A percentile compares a stretch with the other conserved stretches of the same genome.
Conservation (phyloP, 2,329 filamentous ascomycete species). For the Sporothrix euskadiensis region DNA sequence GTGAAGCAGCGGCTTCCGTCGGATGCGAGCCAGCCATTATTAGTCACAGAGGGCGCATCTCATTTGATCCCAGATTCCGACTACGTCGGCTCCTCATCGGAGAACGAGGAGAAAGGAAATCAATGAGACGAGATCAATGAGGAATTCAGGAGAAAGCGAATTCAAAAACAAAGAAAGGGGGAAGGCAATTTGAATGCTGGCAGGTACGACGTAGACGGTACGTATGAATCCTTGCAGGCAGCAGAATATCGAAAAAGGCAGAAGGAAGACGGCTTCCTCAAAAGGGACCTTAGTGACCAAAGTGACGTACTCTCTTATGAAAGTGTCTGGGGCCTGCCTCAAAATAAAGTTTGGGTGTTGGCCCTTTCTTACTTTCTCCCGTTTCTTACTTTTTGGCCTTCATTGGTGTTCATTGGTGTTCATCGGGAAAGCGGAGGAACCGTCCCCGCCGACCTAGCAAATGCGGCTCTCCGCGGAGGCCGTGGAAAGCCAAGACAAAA, state of each 20-base stretch:
- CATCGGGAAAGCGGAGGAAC: not conserved
- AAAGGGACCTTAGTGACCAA: not conserved
- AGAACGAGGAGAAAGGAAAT: conserved; percentile 1
- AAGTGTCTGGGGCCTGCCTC: not conserved
- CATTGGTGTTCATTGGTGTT: no score
- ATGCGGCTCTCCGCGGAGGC: not conserved
- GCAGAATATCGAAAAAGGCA: not conserved
- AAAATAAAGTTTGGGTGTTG: not conserved
- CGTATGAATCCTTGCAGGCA: not conserved
- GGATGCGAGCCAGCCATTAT: not conserved
- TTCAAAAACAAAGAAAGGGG: not conserved
- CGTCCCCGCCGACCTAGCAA: not conserved
- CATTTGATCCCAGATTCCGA: not conserved
- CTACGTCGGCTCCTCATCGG: not conserved
- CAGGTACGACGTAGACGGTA: not conserved
- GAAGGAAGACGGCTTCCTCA: not conserved
- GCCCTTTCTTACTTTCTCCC: not conserved
- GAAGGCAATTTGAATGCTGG: not conserved
- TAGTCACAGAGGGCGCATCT: not conserved
- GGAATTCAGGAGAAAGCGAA: not conserved
- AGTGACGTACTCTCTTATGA: not conserved
- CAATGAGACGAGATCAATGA: not conserved
- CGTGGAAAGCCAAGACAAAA: not conserved
- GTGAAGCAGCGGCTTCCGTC: not conserved
- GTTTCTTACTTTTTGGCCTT: not conserved